phyloP scores from a whole-genome alignment of 257 asterid genomes.

The Phtheirospermum japonicum region DNA sequence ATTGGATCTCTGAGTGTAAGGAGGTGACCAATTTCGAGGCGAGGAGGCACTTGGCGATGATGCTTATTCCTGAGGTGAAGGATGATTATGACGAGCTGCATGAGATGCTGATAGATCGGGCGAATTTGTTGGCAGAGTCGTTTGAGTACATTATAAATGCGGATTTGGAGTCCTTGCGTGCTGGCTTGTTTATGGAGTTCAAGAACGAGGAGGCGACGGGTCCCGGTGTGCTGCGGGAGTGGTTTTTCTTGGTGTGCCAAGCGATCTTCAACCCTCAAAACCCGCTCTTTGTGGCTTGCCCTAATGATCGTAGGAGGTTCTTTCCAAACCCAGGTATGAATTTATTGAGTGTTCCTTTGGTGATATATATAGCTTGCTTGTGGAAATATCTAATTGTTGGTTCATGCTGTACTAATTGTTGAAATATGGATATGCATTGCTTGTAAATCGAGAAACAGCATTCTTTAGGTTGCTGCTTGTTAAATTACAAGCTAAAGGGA shows the following conservation, averaged over 20 bases:
- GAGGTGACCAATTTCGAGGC: slow-evolving; percentile 80
- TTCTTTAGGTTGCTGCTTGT: not conserved
- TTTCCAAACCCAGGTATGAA: slow-evolving; percentile 88
- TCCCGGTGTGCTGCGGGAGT: slow-evolving; percentile 94
- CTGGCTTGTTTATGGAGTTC: slow-evolving; percentile 94
- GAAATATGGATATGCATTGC: not conserved
- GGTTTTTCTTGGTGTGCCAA: slow-evolving; percentile 93
- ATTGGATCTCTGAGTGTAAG: slow-evolving; percentile 73
- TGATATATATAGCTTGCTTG: slow-evolving; percentile 13
- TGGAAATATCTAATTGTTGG: slow-evolving; percentile 15
- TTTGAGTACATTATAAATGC: slow-evolving; percentile 73
- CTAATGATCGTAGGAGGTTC: slow-evolving; percentile 93
- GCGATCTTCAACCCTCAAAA: slow-evolving; percentile 87
- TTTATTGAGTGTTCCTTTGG: not conserved
- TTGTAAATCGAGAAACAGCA: slow-evolving; percentile 6
- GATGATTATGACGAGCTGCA: slow-evolving; percentile 82
- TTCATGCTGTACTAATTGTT: slow-evolving; percentile 19
- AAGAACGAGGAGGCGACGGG: slow-evolving; percentile 98
- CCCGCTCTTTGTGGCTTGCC: slow-evolving; percentile 87
- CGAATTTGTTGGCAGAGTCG: slow-evolving; percentile 72
- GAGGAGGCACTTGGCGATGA: slow-evolving; percentile 72
- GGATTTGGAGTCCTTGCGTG: slow-evolving; percentile 56
- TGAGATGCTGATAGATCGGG: slow-evolving; percentile 95
- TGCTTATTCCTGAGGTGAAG: slow-evolving; percentile 86
- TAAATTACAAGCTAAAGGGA: slow-evolving; percentile 13